These are phyloP conservation scores for Suillus decipiens DNA, from an alignment of 768 basidiomycete genomes.

Conservation along the genomic window DNA sequence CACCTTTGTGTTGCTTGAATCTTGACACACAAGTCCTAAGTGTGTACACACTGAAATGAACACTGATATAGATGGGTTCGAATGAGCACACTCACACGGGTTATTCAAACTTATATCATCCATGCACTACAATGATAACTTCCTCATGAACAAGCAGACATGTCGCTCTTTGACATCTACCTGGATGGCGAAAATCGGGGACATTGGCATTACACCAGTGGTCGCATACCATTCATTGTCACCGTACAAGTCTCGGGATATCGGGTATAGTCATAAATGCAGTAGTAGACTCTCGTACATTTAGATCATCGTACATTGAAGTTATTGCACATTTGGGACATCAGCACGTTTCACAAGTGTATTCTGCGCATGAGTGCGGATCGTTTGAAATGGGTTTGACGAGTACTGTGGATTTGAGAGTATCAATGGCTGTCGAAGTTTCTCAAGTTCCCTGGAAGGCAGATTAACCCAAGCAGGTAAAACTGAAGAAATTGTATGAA, in stretches of 20 bases:
- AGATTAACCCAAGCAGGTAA: conserved; percentile 4
- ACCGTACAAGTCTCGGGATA: not conserved
- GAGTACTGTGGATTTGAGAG: conserved; percentile 65
- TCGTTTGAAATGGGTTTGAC: conserved; percentile 73
- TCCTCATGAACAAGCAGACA: not conserved
- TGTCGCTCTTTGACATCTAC: not conserved
- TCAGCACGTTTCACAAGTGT: conserved; percentile 60
- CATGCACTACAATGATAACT: not conserved
- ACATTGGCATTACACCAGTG: not conserved
- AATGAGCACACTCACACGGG: not conserved
- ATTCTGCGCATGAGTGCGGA: conserved; percentile 79
- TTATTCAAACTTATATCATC: not conserved
- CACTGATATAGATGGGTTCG: not conserved
- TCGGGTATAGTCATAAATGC: not conserved
- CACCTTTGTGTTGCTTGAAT: not conserved
- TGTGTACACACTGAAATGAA: not conserved
- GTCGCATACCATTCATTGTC: not conserved
- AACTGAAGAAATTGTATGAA: conserved; percentile 19
- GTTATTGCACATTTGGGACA: conserved; percentile 7
- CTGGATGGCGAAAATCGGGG: not conserved
- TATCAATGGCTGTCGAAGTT: conserved; percentile 68
- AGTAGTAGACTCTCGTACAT: not conserved
- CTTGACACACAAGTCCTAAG: not conserved
- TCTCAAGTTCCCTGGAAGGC: conserved; percentile 58
- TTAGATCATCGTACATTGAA: not conserved